Evolutionary conservation across 2,329 filamentous ascomycete species (phyloP), one percentile per base, ranked within the genome.

Genomic region (Phaeosphaeria sp.): DNA sequence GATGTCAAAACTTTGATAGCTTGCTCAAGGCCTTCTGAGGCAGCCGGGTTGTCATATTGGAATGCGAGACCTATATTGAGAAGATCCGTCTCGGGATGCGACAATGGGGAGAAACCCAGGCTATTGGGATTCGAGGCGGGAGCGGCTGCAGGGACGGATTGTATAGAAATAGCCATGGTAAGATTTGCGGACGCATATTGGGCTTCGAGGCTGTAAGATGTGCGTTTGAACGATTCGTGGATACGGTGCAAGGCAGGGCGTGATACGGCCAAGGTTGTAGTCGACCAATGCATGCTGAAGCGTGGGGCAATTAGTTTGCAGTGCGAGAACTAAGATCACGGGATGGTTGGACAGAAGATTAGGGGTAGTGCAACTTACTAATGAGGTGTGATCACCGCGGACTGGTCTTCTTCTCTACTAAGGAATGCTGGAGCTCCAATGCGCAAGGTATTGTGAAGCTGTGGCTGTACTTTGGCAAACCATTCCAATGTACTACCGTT

Each of bases 391-490:
- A 42, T 18, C 6, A 33, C 27, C 15, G 39, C 25, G 18, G 36
- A 39, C n/a, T n/a, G 2, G 48, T 20, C 15, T n/a, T 44, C 48
- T 36, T 36, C 49, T 47, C 44, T 27, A 11, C 42, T 42, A 49
- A 52, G 52, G 1, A 21, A 33, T 2, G 49, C 54, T 2, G 43
- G 43, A 23, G 54, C 36, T 72, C 73, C 15, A 72, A 74, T 6
- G 72, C 65, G 52, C 64, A 68, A 18, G 67, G 74, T 6, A 63
- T 39, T 58, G 33, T 22, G 53, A 21, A 58, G n/a, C 18, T 58
- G 55, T n/a, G 55, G 55, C 23, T 54, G 46, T 27, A 58, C 46
- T 18, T 48, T 42, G 17, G 50, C 44, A 21, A 56, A 56, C 18
- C 30, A 15, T 33, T 56, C 30, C 4, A 55, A 27, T 13, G 47